Base-by-base conservation (phyloP, 1,284 basidiomycete genomes). In the Melampsora larici-populina region DNA sequence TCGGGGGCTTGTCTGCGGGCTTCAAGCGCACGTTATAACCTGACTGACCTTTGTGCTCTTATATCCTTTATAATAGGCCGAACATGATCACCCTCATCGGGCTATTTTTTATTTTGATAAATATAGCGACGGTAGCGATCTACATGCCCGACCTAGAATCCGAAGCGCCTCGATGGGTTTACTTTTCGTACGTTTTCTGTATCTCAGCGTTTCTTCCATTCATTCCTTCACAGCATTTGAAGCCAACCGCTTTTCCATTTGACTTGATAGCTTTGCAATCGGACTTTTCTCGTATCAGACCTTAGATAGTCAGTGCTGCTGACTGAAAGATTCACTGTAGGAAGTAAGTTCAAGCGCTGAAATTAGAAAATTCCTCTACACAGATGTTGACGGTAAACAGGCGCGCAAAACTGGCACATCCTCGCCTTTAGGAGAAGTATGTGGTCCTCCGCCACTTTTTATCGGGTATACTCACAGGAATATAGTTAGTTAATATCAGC, bases 371-470 rank as follows among this genome's bases (percentile, higher is more conserved):
- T 49, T 15, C 24, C 15, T 31, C n/a, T 24, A 51, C 62, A 26
- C 73, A 76, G 73, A 76, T 69, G 73, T 76, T 31, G 73, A 76
- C 66, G 73, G 73, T 26, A 76, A 76, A 43, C 73, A 76, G 58
- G 73, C 73, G 18, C 49, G 73, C 29, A 76, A 76, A 68, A 76
- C 73, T 60, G 65, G 64, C 43, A 68, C 73, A 29, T 76, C 73
- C 40, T 76, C 73, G 5, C 73, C 73, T 36, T 46, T 76, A n/a
- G 73, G 73, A 31, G 73, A 76, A 62, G 73, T 76, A 62, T 26
- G 48, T 48, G 8, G 24, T 46, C 15, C 33, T 36, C 51, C 6
- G 15, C 8, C 58, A 40, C 36, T 48, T 21, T 62, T 46, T 63
- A 15, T n/a, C 70, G 40, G 31, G 60, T 63, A n/a, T 2, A 33